Evolutionary conservation across 805 yeast genomes (phyloP), one percentile per base, ranked within the genome.

Genomic region (Starmerella apis): DNA sequence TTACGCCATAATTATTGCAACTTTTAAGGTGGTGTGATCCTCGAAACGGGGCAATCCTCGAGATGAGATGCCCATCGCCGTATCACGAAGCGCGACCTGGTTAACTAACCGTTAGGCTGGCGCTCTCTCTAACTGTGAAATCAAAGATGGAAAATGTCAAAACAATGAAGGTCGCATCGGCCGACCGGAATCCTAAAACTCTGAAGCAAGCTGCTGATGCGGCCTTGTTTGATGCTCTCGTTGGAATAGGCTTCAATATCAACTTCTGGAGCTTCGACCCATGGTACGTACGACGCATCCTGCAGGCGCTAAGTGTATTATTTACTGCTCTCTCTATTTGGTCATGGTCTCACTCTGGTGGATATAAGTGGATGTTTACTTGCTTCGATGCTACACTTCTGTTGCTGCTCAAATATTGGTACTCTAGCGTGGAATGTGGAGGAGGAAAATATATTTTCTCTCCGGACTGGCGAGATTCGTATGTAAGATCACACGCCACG

Each of bases 401-500:
- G 14, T 23, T 25, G 9, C 38, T 55, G 32, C 38, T 32, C 24
- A 42, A 31, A 30, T 50, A 42, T 46, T 55, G 58, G 58, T 55
- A 53, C 51, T 16, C 20, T 16, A 16, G 30, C 19, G 50, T 53
- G 10, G 58, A 55, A 49, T 48, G 49, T 43, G 58, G 57, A 18
- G 56, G 58, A 25, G 58, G 57, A 8, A 3, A 16, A 23, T 42
- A 47, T 43, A 14, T 55, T 6, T 55, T 55, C 45, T 50, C 57
- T 31, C 58, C 54, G 20, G 54, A 55, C 41, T 55, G 56, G 56
- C 38, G 47, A 13, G 58, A 55, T 47, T 33, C 58, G 43, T 53
- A 33, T 22, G 44, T 50, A 22, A 24, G 30, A 16, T 41, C 54
- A 20, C 13, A 28, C 7, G 14, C 31, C 36, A 53, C 56, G 24